Base-by-base conservation (phyloP, 176 grass and related monocot genomes). In the Puya raimondii region DNA sequence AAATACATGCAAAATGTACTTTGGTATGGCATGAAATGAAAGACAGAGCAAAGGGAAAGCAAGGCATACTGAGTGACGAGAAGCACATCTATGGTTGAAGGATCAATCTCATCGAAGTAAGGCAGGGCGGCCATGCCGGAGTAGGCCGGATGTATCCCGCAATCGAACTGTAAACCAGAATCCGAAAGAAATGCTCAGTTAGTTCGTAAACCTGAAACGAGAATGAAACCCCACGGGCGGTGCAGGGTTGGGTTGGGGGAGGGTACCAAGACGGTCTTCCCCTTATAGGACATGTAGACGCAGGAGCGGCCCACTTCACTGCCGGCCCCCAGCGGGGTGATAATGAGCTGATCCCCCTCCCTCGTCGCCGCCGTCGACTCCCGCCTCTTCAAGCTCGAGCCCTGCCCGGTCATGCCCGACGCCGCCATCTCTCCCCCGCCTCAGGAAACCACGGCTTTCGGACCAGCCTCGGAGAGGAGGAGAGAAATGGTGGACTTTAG, bases 101-200 rank as follows among this genome's bases (percentile, higher is more conserved):
- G 93, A 51, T 96, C 93, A 67, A 96, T 96, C 74, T 96, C 93
- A 50, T 96, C 93, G 77, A 96, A 96, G 66, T 92, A 96, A 57
- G 93, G 93, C 49, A 96, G 76, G 27, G 88, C 93, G 12, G 88
- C 72, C 86, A 96, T 88, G 64, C 88, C 88, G 9, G 88, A 88
- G 77, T 96, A 96, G 0, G 84, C 93, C 47, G 93, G 93, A 77
- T 96, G 93, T 77, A 96, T 96, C 53, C 93, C 93, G 75, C 93
- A 97, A 18, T 97, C 93, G 49, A 97, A 97, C 89, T 97, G 47
- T 10, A 29, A 47, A 16, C 9, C 29, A 71, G 56, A 33, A 69
- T 17, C 48, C 53, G 64, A 50, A 20, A 1, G 49, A 51, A 21
- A 47, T 25, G 6, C 65, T 0, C 21, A 16, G 49, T 53, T 21